phyloP scores from a whole-genome alignment of 202 grass and related monocot species.

The Schoenoplectus tabernaemontani region DNA sequence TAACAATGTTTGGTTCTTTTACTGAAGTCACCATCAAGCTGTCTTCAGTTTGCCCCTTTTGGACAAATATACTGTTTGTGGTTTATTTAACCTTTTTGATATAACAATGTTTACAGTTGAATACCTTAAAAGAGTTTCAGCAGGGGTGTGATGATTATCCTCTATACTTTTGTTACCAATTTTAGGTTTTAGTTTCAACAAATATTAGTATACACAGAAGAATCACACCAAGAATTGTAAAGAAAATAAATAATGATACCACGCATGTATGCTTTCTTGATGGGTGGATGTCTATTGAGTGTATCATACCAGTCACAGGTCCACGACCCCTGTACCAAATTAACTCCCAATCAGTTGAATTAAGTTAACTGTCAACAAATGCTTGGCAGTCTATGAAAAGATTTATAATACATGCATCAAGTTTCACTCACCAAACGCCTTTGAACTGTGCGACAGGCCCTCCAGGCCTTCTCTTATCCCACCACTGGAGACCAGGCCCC shows the following conservation, averaged over 20 bases:
- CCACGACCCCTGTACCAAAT: constrained; percentile 46
- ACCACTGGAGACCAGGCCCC: constrained; percentile 76
- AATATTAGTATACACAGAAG: not conserved
- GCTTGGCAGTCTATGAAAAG: not conserved
- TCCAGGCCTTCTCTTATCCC: constrained; percentile 69
- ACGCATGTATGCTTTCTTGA: constrained; percentile 88
- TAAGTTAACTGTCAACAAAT: not conserved
- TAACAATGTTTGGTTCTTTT: too few species aligned
- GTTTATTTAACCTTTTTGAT: not conserved
- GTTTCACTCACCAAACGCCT: constrained; percentile 52
- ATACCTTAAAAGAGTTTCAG: not conserved
- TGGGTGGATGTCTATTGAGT: constrained; percentile 87
- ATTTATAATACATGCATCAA: not conserved
- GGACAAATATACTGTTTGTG: not conserved
- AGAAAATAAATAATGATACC: constrained; percentile 32
- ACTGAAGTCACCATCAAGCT: not conserved
- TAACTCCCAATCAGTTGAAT: constrained; percentile 1
- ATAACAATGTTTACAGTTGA: not conserved
- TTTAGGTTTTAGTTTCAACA: not conserved
- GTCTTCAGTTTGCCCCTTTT: not conserved
- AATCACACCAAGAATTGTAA: not conserved
- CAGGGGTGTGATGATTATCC: not conserved
- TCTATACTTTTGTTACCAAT: not conserved
- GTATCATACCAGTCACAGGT: constrained; percentile 47
- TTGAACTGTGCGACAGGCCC: constrained; percentile 50